Conservation (phyloP, 768 basidiomycete species). For the Gyrodon lividus region DNA sequence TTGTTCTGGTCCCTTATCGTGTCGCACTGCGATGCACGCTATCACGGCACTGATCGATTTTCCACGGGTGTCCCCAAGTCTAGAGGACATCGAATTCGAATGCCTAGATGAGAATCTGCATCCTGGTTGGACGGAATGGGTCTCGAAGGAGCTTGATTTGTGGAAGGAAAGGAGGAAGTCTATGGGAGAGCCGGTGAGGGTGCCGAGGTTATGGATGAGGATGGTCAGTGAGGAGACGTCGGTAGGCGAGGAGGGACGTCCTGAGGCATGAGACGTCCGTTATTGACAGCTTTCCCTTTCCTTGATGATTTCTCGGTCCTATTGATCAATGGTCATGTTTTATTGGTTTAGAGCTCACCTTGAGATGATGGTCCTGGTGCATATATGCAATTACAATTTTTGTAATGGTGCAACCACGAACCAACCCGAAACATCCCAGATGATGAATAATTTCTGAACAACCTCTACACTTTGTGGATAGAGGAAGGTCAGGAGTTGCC, state of each 20-base stretch:
- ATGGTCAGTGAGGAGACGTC: not conserved
- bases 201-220: not conserved
- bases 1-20: constrained; percentile 8
- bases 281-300: no score
- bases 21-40: constrained; percentile 10
- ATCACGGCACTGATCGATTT: constrained; percentile 15
- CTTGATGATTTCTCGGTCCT: not conserved
- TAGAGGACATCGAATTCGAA: constrained; percentile 15
- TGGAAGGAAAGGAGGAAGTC: constrained; percentile 11
- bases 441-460: no score
- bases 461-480: no score
- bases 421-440: no score
- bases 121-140: constrained; percentile 7
- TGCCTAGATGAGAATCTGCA: constrained; percentile 8
- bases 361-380: not conserved
- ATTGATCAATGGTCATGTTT: not conserved
- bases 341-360: not conserved
- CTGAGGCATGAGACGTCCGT: not conserved
- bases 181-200: not conserved
- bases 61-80: not conserved
- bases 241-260: not conserved
- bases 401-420: no score
- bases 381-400: no score
- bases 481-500: no score
- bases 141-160: constrained; percentile 11